Percentiles rank a stretch among this genome's conserved stretches.
These are phyloP conservation scores for Pythium utonaiense DNA, from an alignment of 352 stramenopile species.

Conservation along the genomic window DNA sequence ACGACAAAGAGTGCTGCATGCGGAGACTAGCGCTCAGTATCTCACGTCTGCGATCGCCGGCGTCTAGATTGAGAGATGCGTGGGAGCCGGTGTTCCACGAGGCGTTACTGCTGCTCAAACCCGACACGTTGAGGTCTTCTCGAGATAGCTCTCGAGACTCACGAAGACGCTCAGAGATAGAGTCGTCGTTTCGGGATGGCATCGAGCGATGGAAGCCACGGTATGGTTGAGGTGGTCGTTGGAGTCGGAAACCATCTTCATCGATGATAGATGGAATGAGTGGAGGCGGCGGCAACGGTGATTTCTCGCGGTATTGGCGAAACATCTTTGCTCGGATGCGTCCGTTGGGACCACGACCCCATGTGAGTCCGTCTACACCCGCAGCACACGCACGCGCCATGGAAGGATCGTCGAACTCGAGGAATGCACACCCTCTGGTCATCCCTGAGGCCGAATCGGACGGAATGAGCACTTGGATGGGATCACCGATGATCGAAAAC, in stretches of 20 bases:
- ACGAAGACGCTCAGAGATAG: conserved; percentile 6
- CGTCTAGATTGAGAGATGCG: conserved; percentile 15
- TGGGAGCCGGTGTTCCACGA: conserved; percentile 24
- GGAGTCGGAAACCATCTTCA: background rate
- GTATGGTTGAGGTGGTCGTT: background rate
- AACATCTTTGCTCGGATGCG: conserved; percentile 76
- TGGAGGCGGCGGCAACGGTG: conserved; percentile 14
- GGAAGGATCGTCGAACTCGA: conserved; percentile 74
- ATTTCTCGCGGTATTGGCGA: conserved; percentile 76
- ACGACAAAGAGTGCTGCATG: conserved; percentile 16
- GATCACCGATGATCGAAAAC: conserved; percentile 77
- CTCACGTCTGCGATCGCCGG: background rate
- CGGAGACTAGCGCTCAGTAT: conserved; percentile 1
- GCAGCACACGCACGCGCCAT: conserved; percentile 52
- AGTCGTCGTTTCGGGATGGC: conserved; percentile 6
- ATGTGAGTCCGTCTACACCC: conserved; percentile 68
- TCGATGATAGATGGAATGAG: background rate
- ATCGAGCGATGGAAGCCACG: background rate
- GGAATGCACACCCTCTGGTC: conserved; percentile 78
- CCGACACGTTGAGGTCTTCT: conserved; percentile 24
- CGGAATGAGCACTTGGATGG: conserved; percentile 80
- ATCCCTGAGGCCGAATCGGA: conserved; percentile 50
- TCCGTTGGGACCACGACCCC: conserved; percentile 55
- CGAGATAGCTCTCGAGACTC: conserved; percentile 18
- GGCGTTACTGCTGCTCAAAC: conserved; percentile 16